Evolutionary conservation across 2,329 filamentous ascomycete species (phyloP).

Genomic region (Trichoderma sp.): DNA sequence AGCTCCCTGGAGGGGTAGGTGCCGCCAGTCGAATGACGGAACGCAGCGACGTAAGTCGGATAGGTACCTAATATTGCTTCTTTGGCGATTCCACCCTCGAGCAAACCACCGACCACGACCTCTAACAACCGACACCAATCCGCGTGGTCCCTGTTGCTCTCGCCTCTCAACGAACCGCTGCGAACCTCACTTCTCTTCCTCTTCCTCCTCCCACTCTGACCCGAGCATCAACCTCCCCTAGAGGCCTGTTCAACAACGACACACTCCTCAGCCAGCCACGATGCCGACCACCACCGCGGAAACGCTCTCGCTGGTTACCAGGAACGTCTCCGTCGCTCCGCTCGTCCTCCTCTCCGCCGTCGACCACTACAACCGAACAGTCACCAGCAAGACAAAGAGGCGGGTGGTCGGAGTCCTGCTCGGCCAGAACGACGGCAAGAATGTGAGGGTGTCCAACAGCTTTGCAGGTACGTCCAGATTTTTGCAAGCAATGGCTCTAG

Average conservation of each 20-base stretch:
- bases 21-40: constrained; percentile 16
- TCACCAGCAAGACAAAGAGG: constrained; percentile 79
- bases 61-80: constrained; percentile 27
- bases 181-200: not conserved
- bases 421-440: constrained; percentile 94
- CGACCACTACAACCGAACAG: constrained; percentile 95
- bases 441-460: constrained; percentile 96
- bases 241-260: not conserved
- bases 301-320: constrained; percentile 89
- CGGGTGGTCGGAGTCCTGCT: constrained; percentile 93
- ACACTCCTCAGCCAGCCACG: constrained; percentile 39
- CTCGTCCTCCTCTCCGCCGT: constrained; percentile 96
- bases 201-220: not conserved
- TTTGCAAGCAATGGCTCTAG: not conserved
- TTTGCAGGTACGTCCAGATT: constrained; percentile 73
- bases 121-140: constrained; percentile 2
- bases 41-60: constrained; percentile 21
- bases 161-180: not conserved
- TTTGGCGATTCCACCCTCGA: constrained; percentile 6
- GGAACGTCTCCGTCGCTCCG: constrained; percentile 95
- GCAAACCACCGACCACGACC: constrained; percentile 10
- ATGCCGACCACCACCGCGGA: constrained; percentile 98
- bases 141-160: not conserved
- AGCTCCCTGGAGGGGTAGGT: constrained; percentile 22
- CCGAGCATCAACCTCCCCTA: not conserved